These are phyloP conservation scores for Apium graveolens DNA, from an alignment of 129 eudicot genomes.

Conservation along the genomic window DNA sequence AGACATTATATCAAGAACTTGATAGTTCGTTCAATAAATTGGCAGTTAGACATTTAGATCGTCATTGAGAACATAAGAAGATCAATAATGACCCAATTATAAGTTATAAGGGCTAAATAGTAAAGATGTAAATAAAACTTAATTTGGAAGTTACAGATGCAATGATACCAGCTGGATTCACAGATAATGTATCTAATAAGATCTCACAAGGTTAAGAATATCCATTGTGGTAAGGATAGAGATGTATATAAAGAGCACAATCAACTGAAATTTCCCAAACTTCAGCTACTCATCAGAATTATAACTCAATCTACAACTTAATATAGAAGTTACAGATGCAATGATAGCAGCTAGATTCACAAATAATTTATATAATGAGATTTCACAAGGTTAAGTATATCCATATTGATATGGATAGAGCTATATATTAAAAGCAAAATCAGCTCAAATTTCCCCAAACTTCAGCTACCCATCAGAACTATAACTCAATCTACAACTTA, in stretches of 20 bases:
- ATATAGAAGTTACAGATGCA: background rate
- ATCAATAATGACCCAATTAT: background rate
- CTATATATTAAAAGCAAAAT: background rate
- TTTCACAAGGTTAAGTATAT: background rate
- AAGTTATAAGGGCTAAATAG: background rate
- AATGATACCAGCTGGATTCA: background rate
- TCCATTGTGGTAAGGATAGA: no score
- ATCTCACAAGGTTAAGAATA: background rate
- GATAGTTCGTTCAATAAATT: background rate
- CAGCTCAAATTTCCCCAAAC: background rate
- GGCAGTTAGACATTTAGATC: background rate
- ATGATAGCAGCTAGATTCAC: background rate
- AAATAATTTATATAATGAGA: background rate
- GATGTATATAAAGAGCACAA: no score
- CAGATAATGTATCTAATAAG: background rate
- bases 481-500: background rate
- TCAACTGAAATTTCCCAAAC: no score
- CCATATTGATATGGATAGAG: background rate
- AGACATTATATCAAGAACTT: background rate
- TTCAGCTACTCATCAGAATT: no score
- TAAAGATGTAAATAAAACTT: background rate
- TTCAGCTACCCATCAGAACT: slow-evolving; percentile 7
- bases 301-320: no score
- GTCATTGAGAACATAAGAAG: background rate
- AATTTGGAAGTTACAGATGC: background rate